Percentiles rank a stretch among this genome's conserved stretches.
Evolutionary conservation across 345 rosid genomes (phyloP).

Genomic region (Nephelium lappaceum): DNA sequence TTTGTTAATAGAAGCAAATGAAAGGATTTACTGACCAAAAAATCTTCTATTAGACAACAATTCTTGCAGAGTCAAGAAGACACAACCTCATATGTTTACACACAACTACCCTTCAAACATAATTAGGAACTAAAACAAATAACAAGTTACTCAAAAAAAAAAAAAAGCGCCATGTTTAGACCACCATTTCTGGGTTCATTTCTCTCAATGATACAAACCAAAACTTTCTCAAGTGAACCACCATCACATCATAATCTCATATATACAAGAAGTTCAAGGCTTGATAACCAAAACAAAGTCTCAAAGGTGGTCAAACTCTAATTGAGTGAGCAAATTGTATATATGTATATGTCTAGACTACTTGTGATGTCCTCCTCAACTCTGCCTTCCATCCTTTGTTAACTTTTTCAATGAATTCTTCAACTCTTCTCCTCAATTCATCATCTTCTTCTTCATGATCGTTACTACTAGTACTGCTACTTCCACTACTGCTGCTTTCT

Average conservation of each 20-base stretch:
- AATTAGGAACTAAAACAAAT: not conserved
- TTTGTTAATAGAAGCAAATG: not conserved
- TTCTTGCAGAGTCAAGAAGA: not conserved
- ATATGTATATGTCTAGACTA: not conserved
- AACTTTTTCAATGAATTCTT: conserved; percentile 61
- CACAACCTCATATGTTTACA: not conserved
- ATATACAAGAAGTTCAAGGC: not conserved
- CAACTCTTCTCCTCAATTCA: conserved; percentile 57
- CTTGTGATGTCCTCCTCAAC: conserved; percentile 18
- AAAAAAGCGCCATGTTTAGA: not conserved
- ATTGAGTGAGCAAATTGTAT: not conserved
- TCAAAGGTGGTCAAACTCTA: not conserved
- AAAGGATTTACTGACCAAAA: not conserved
- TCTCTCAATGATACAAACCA: not conserved
- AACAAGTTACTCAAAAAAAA: not conserved
- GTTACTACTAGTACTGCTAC: not conserved
- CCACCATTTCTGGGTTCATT: not conserved
- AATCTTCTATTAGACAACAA: not conserved
- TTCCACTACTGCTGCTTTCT: not conserved
- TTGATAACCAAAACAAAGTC: not conserved
- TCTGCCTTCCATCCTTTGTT: conserved; percentile 64
- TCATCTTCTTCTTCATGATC: conserved; percentile 22
- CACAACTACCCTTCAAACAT: not conserved
- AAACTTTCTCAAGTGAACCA: not conserved
- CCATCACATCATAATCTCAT: not conserved